Base-by-base conservation (phyloP, 257 asterid genomes). In the Ophiorrhiza pumila region DNA sequence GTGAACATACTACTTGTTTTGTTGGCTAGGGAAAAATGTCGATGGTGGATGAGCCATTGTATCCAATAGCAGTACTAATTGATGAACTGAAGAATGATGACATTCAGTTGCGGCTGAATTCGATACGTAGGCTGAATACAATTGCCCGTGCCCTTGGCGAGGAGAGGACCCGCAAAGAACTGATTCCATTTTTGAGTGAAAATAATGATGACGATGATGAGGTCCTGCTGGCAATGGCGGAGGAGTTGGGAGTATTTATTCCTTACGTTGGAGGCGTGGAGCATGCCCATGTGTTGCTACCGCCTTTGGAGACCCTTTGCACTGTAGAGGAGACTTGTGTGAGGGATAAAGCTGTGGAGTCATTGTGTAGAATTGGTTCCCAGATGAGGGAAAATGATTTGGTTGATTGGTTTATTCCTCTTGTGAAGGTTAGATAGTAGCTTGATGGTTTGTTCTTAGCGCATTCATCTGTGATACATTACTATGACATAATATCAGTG, bases 251-350 rank as follows among this genome's bases (percentile, higher is more conserved):
- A 57, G 94, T 89, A 1, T 93, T 91, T 74, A 84, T 93, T 77
- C 98, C 97, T n/a, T 91, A 91, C 67, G 94, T 93, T 78, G 98
- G 98, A 76, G 97, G 97, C 0, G 91, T 89, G 65, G 98, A 93
- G 75, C 86, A 93, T 83, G 98, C 98, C 56, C 89, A 89, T 65
- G 94, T 91, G 46, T 84, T 93, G 84, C 92, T 91, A 55, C 96
- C 91, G 23, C 98, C 98, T 62, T 56, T 93, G 74, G 98, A 93
- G 77, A 90, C 93, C 31, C 98, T 92, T 60, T 90, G 96, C 80
- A 83, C 98, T 5, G 92, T 90, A n/a, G 96, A 88, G 83, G 96
- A 88, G 87, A 92, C 98, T 1, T 92, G 98, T 68, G 98, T 92
- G 83, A 85, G 98, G 87, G 98, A 92, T 77, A 92, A 92, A 83